phyloP scores from a whole-genome alignment of 305 asterid genomes.

The Rubia tinctorum region DNA sequence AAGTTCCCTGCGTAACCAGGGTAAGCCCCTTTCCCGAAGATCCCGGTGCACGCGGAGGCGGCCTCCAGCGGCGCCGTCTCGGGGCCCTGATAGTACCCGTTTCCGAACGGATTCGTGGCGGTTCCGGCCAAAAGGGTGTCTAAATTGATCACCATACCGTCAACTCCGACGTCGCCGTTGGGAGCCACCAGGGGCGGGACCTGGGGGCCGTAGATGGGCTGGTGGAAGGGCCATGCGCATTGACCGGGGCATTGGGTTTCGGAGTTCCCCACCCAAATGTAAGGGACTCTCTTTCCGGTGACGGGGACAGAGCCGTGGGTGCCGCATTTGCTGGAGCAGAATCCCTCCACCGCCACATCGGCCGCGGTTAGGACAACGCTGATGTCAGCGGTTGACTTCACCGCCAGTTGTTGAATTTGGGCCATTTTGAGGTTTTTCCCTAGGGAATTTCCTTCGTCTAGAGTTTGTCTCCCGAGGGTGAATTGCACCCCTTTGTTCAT shows the following conservation, averaged over 20 bases:
- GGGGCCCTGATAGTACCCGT: constrained; percentile 29
- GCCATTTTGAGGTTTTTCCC: constrained; percentile 20
- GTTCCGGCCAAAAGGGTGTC: constrained; percentile 27
- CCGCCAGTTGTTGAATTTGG: constrained; percentile 14
- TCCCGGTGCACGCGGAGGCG: constrained; percentile 26
- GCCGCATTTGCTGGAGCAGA: constrained; percentile 27
- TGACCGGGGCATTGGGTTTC: constrained; percentile 34
- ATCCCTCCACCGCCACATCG: constrained; percentile 30
- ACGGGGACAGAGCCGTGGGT: constrained; percentile 19
- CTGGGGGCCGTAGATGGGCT: constrained; percentile 30
- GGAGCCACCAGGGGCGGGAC: constrained; percentile 23
- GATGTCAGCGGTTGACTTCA: constrained; percentile 13
- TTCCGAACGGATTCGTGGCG: constrained; percentile 25
- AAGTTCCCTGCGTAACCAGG: constrained; percentile 27
- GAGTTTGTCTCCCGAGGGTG: constrained; percentile 6
- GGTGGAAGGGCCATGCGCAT: constrained; percentile 29
- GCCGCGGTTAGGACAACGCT: constrained; percentile 27
- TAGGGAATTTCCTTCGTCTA: constrained; percentile 7
- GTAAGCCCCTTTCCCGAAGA: constrained; percentile 28
- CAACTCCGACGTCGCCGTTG: constrained; percentile 27
- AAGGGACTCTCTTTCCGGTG: constrained; percentile 3
- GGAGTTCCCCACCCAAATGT: constrained; percentile 33
- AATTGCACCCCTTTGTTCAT: constrained; percentile 10
- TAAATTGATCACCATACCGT: constrained; percentile 22
- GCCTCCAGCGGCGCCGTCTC: constrained; percentile 24